Base-by-base conservation (phyloP, 208 protist genomes). In the Leishmania arabica region DNA sequence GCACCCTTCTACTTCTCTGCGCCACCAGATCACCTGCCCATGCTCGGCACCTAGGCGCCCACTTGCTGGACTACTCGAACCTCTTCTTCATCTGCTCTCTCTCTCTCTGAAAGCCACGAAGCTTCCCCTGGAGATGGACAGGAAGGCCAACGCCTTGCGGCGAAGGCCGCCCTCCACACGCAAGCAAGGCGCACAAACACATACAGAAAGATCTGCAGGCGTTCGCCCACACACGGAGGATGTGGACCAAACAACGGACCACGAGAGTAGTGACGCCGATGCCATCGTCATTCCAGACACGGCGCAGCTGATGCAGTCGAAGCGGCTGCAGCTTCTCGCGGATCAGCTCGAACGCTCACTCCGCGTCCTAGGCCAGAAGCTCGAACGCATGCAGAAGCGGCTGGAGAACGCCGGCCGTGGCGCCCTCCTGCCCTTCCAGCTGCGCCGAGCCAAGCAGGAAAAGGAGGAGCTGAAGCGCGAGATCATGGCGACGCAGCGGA, bases 261-360 rank as follows among this genome's bases (percentile, higher is more conserved):
- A 31, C 17, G 34, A 42, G 42, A 13, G 8, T 6, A 73, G 49
- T 5, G 51, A 70, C 3, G 17, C 6, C 37, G 79, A 84, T 34
- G 71, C 2, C 3, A 40, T 85, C 40, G 60, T 81, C n/a, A 80
- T 93, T 56, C 90, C 91, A 0, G 71, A 83, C 71, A 80, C 85
- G 9, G 80, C 77, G 24, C 84, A 92, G 40, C 70, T 94, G 15
- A 80, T 94, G 83, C 78, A 79, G 56, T 81, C 87, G 58, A 77
- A 86, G 75, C 86, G 79, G 45, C 85, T 95, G 31, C 87, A 94
- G 42, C 73, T 72, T 13, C 72, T 97, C 7, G 87, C 90, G 1
- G 82, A 89, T 62, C 85, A 92, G 56, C 86, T 97, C 17, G 74
- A 86, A n/a, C 70, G 89, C 51, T 94, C 93, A 15, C 83, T 95